Base-by-base conservation (phyloP, 495 filamentous ascomycete genomes). In the Astrothelium macrocarpum region DNA sequence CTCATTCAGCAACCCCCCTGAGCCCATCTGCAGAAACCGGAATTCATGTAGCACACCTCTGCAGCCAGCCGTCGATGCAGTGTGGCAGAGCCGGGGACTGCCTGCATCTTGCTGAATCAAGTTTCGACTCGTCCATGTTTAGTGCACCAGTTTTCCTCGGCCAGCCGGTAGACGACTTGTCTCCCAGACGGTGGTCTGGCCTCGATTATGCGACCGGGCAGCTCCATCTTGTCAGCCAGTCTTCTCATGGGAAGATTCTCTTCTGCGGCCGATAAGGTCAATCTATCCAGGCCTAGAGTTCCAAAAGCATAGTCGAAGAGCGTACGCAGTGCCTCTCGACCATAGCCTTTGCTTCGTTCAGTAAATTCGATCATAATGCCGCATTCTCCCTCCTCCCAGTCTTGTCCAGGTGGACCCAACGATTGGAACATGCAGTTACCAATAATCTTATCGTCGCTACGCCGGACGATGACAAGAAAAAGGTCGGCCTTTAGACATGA, bases 241-340 rank as follows among this genome's bases (percentile, higher is more conserved):
- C 49, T 25, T 29, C 49, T 26, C 49, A 56, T 56, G 23, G 49
- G 49, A 5, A 56, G 49, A 56, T 56, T 56, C 25, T 56, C 49
- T 25, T 56, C 49, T 28, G 49, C 49, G 10, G 49, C 29, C 7
- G 49, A 56, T 25, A 56, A 28, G 23, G 23, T 56, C 49, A 56
- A 29, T 9, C 49, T 26, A 25, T 56, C 49, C 49, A 56, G 49
- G 16, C 49, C 49, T 25, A 56, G 25, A 11, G 49, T 56, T 26
- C 49, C 49, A 29, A 56, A 56, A 5, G 49, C 49, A 16, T 56
- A 56, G 25, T 56, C 49, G 49, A 56, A 56, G n/a, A 56, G 49
- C 7, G 49, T 56, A 2, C 49, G 49, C 9, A 56, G 49, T 56
- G 49, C 49, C 49, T 56, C 49, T 56, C 16, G 49, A 20, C 5